phyloP scores from a whole-genome alignment of 169 alveolate genomes.

The Cryptosporidium viatorum region DNA sequence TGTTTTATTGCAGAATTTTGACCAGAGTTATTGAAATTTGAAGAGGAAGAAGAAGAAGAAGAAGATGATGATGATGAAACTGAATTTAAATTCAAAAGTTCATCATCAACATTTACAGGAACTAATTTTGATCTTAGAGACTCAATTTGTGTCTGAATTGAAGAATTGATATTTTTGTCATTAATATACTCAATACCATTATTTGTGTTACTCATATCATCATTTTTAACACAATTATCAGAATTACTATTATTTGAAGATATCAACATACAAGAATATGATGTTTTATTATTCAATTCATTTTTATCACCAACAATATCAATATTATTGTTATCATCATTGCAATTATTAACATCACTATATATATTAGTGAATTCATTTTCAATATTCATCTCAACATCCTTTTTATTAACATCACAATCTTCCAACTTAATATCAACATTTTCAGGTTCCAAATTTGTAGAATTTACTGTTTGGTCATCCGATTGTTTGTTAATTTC shows the following conservation, averaged over 20 bases:
- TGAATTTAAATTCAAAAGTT: not conserved
- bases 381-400: not conserved
- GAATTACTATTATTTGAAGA: not conserved
- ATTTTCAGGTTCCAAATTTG: constrained; percentile 1
- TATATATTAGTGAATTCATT: not conserved
- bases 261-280: not conserved
- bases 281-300: not conserved
- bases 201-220: not conserved
- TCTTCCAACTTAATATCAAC: not conserved
- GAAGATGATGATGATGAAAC: not conserved
- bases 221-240: not conserved
- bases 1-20: not conserved
- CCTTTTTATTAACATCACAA: not conserved
- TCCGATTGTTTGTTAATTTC: not conserved
- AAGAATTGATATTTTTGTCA: constrained; percentile 15
- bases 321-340: not conserved
- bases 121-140: constrained; percentile 47
- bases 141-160: constrained; percentile 44
- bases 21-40: not conserved
- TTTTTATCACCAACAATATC: not conserved
- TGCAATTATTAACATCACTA: not conserved
- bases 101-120: constrained; percentile 54
- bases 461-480: not conserved
- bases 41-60: not conserved
- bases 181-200: not conserved